Evolutionary conservation across 192 early-diverging fungal species (phyloP).

Genomic region (Podila clonocystis): DNA sequence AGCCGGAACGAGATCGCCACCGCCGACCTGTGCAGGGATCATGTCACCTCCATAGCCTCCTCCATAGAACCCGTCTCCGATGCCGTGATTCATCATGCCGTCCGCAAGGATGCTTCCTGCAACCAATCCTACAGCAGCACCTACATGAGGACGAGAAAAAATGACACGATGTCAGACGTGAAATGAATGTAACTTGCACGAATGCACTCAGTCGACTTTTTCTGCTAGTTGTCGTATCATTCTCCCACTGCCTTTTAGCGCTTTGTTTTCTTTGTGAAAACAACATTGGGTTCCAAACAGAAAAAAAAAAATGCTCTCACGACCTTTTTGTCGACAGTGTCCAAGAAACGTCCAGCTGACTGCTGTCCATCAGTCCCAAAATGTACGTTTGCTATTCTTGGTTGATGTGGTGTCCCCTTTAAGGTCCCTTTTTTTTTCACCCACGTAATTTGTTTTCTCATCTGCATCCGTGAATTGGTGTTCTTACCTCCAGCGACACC

Average conservation of each 20-base stretch:
- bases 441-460: not conserved
- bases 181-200: too few species aligned
- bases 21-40: slow-evolving; percentile 5
- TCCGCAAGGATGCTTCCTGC: slow-evolving; percentile 21
- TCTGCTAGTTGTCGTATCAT: slow-evolving; percentile 2
- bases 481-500: slow-evolving; percentile 6
- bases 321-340: too few species aligned
- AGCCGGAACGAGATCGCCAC: not conserved
- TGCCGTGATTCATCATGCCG: slow-evolving; percentile 12
- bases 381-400: too few species aligned
- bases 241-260: not conserved
- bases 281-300: not conserved
- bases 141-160: not conserved
- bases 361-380: too few species aligned
- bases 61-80: slow-evolving; percentile 5
- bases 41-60: slow-evolving; percentile 21
- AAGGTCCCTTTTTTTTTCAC: not conserved
- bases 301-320: not conserved
- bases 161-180: not conserved
- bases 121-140: slow-evolving; percentile 36
- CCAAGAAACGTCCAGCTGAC: not conserved
- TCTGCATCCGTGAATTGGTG: not conserved
- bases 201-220: too few species aligned
- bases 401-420: not conserved
- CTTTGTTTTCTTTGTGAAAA: not conserved